Evolutionary conservation across 73 alveolate species (phyloP), one percentile per base, ranked within the genome.

Genomic region (Stentor coeruleus): DNA sequence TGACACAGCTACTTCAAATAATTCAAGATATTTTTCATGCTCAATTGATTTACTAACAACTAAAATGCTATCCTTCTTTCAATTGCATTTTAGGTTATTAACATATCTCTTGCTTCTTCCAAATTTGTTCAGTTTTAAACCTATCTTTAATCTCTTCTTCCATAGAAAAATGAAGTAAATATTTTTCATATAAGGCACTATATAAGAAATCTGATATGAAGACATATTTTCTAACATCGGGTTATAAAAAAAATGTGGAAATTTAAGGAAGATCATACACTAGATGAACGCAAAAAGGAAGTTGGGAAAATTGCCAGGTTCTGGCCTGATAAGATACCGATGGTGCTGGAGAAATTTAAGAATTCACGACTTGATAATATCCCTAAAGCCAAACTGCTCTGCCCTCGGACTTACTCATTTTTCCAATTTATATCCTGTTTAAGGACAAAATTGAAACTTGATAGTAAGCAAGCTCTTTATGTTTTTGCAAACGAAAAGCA

Each of bases 111-210:
- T 59, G 87, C 81, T 81, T 73, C 74, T 91, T 85, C 33, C 85
- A 58, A 31, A 89, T 89, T 20, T 90, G 90, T 42, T 89, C 95
- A 35, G 95, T 92, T 30, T 86, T 89, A 3, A 89, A 81, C 59
- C 91, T 80, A 59, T 82, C 66, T 4, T 58, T 36, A n/a, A 89
- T 76, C 0, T 39, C 83, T 59, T 86, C 92, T 20, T 66, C 79
- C 79, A 66, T 66, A n/a, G n/a, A n/a, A n/a, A n/a, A n/a, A n/a
- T n/a, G n/a, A n/a, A n/a, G n/a, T n/a, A n/a, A n/a, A 20, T n/a
- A 57, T 57, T 0, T 2, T 57, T 20, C 0, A 57, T n/a, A 31
- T 20, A 57, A 1, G 0, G 73, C 15, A 15, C 15, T 57, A 20
- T 57, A n/a, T n/a, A n/a, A n/a, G n/a, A n/a, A n/a, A n/a, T n/a